Evolutionary conservation across 768 basidiomycete genomes (phyloP).

Genomic region (Lentinula sp.): DNA sequence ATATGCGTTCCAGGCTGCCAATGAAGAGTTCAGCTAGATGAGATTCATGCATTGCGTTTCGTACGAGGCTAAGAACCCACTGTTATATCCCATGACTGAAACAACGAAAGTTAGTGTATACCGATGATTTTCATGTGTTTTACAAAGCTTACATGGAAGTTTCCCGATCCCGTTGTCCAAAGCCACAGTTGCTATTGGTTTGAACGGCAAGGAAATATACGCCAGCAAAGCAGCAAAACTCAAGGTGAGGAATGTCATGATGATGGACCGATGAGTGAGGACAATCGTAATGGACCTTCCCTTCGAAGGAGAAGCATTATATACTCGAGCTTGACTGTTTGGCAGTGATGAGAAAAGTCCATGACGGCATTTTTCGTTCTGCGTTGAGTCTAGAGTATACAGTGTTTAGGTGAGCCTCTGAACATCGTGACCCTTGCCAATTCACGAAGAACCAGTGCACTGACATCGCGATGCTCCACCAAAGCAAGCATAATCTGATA

Average conservation of each 20-base stretch:
- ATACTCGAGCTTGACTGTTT: not conserved
- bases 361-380: slow-evolving; percentile 1
- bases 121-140: not conserved
- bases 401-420: not conserved
- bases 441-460: not conserved
- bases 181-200: not conserved
- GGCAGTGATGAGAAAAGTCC: not conserved
- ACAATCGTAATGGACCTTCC: not conserved
- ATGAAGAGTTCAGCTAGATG: not conserved
- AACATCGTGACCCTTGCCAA: not conserved
- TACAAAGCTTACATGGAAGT: slow-evolving; percentile 25
- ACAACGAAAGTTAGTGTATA: not conserved
- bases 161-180: slow-evolving; percentile 21
- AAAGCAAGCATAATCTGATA: not conserved
- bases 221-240: slow-evolving; percentile 1
- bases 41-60: not conserved
- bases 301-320: not conserved
- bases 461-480: not conserved
- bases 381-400: not conserved
- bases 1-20: slow-evolving; percentile 63
- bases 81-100: slow-evolving; percentile 59
- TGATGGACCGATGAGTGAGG: not conserved
- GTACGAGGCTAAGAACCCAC: slow-evolving; percentile 22
- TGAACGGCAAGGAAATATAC: not conserved
- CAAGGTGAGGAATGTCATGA: not conserved